These are phyloP conservation scores for Camptophora hylomeconis DNA, from an alignment of 2,329 filamentous ascomycete species.

Conservation along the genomic window DNA sequence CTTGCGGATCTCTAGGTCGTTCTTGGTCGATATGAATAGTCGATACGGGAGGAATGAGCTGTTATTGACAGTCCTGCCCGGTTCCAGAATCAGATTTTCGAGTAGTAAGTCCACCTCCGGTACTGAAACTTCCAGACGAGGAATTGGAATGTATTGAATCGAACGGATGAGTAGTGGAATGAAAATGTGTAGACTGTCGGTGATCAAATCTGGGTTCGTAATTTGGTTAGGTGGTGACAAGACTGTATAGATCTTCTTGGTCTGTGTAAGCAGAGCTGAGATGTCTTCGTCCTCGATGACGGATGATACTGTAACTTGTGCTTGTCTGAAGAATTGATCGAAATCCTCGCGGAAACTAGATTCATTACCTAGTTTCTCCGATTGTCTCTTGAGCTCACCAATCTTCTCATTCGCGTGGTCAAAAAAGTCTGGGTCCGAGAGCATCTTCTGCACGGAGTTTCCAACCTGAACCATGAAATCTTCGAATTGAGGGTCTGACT, in stretches of 20 bases:
- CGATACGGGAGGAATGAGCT: constrained; percentile 83
- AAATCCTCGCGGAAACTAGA: constrained; percentile 60
- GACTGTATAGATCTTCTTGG: constrained; percentile 54
- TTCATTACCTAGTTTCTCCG: constrained; percentile 46
- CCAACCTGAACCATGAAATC: constrained; percentile 60
- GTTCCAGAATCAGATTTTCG: constrained; percentile 83
- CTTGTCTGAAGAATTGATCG: constrained; percentile 56
- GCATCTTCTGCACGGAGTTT: constrained; percentile 61
- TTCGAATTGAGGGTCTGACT: constrained; percentile 73
- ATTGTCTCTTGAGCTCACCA: constrained; percentile 44
- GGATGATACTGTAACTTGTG: constrained; percentile 53
- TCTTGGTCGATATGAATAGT: constrained; percentile 68
- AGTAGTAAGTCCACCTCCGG: constrained; percentile 74
- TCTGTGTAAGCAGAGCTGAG: constrained; percentile 53
- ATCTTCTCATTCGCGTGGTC: constrained; percentile 58
- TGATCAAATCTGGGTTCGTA: constrained; percentile 57
- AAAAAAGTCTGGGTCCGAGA: constrained; percentile 78
- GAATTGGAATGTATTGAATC: constrained; percentile 80
- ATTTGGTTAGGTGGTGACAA: constrained; percentile 53
- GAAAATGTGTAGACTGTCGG: constrained; percentile 68
- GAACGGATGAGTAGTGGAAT: constrained; percentile 62
- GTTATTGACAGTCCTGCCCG: constrained; percentile 68
- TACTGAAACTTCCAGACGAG: constrained; percentile 73
- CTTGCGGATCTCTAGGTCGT: constrained; percentile 76
- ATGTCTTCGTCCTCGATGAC: constrained; percentile 62